phyloP scores from a whole-genome alignment of 495 filamentous ascomycete genomes.

The Rhypophila decipiens region DNA sequence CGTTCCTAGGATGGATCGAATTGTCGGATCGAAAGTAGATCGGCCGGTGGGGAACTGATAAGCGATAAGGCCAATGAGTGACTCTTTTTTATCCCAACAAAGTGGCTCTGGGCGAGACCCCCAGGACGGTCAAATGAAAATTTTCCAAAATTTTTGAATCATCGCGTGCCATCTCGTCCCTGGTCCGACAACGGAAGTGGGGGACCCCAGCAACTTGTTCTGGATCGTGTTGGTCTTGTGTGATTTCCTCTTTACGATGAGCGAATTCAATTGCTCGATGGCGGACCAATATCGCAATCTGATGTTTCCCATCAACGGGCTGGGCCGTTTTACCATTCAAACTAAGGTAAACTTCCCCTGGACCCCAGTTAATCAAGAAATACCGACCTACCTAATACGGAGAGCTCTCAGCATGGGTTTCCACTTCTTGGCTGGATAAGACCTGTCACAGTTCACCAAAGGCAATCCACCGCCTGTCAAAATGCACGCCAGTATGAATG shows the following conservation, averaged over 20 bases:
- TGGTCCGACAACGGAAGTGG: slow-evolving; percentile 10
- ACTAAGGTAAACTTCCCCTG: too few relatives aligned
- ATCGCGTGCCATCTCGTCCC: slow-evolving; percentile 4
- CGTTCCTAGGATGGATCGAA: background rate
- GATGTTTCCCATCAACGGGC: background rate
- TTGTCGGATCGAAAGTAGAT: slow-evolving; percentile 12
- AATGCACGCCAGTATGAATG: too few relatives aligned
- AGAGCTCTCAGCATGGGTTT: too few relatives aligned
- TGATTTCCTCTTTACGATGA: background rate
- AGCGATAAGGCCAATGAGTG: slow-evolving; percentile 22
- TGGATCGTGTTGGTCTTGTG: background rate
- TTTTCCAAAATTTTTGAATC: slow-evolving; percentile 8
- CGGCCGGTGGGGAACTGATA: slow-evolving; percentile 17
- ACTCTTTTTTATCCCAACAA: slow-evolving; percentile 10
- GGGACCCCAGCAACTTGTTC: background rate
- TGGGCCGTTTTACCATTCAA: background rate
- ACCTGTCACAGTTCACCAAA: too few relatives aligned
- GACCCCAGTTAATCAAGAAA: too few relatives aligned
- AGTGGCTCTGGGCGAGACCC: background rate
- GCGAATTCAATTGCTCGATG: background rate
- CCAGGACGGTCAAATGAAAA: slow-evolving; percentile 3
- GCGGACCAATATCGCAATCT: background rate
- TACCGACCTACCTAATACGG: too few relatives aligned
- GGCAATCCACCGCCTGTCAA: too few relatives aligned
- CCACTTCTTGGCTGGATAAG: too few relatives aligned